Percentiles rank a stretch among this genome's conserved stretches.
phyloP scores from a whole-genome alignment of 129 eudicot genomes.

The Centrapalus pauciflorus region DNA sequence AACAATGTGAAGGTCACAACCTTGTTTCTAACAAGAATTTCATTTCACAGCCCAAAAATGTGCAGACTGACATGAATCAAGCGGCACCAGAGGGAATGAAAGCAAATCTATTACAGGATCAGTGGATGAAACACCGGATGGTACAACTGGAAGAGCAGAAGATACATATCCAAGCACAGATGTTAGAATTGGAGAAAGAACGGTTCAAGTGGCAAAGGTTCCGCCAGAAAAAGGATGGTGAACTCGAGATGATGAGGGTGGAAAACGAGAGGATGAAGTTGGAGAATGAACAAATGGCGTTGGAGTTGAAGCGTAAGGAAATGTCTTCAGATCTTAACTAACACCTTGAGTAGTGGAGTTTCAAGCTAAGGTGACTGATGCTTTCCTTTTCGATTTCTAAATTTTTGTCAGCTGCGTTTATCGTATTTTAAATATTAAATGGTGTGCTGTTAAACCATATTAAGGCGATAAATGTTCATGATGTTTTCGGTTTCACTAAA shows the following conservation, averaged over 20 bases:
- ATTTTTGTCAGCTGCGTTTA: constrained; percentile 20
- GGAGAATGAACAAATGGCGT: constrained; percentile 72
- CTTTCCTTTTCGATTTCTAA: background rate
- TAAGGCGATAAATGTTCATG: constrained; percentile 6
- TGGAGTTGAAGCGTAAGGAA: constrained; percentile 78
- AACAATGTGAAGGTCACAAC: constrained; percentile 39
- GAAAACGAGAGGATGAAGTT: constrained; percentile 80
- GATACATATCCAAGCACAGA: constrained; percentile 57
- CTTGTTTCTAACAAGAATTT: constrained; percentile 35
- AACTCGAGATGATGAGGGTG: constrained; percentile 63
- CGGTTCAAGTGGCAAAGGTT: constrained; percentile 75
- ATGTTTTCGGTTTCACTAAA: constrained; percentile 4
- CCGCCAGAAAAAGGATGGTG: constrained; percentile 63
- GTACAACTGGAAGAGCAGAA: constrained; percentile 64
- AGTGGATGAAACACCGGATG: constrained; percentile 46
- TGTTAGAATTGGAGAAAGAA: constrained; percentile 84
- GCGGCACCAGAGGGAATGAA: constrained; percentile 39
- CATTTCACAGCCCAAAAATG: constrained; percentile 23
- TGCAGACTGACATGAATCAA: constrained; percentile 33
- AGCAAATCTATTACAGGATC: constrained; percentile 32
- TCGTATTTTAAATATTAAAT: background rate
- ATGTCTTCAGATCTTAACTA: constrained; percentile 36
- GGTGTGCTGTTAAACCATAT: constrained; percentile 8
- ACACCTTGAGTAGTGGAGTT: too few species aligned
- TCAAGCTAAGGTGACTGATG: background rate